A percentile compares a stretch with the other conserved stretches of the same genome.
phyloP scores from a whole-genome alignment of 2,329 filamentous ascomycete genomes.

The Neofusicoccum cordaticola region DNA sequence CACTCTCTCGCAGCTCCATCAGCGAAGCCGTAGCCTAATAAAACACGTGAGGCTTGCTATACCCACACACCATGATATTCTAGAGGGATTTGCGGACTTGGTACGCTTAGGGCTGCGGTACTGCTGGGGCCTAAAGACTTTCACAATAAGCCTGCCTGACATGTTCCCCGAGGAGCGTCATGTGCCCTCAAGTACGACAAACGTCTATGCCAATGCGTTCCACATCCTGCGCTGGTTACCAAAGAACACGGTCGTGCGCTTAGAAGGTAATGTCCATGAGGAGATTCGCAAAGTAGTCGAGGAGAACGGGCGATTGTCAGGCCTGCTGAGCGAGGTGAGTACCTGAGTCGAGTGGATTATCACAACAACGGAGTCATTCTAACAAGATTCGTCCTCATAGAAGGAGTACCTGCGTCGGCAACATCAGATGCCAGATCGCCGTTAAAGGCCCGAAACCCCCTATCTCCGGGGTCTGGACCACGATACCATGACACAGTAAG shows the following conservation, averaged over 20 bases:
- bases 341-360: neutral
- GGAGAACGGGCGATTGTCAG: slow-evolving; percentile 41
- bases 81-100: slow-evolving; percentile 46
- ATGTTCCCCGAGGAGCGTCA: slow-evolving; percentile 29
- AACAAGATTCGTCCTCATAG: slow-evolving; percentile 17
- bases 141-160: slow-evolving; percentile 39
- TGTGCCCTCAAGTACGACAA: slow-evolving; percentile 32
- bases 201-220: slow-evolving; percentile 48
- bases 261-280: slow-evolving; percentile 40
- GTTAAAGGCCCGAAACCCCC: neutral
- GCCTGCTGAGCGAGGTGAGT: slow-evolving; percentile 41
- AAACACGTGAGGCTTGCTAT: slow-evolving; percentile 45
- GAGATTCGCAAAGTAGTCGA: slow-evolving; percentile 42
- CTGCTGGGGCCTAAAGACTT: slow-evolving; percentile 44
- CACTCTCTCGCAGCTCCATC: slow-evolving; percentile 40
- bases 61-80: slow-evolving; percentile 45
- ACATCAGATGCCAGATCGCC: slow-evolving; percentile 36
- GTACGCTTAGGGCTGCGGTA: slow-evolving; percentile 46
- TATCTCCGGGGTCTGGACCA: slow-evolving; percentile 21
- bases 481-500: slow-evolving; percentile 21
- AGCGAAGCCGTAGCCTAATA: slow-evolving; percentile 43
- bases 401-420: slow-evolving; percentile 34
- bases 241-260: slow-evolving; percentile 38
- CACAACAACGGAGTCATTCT: neutral
- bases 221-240: slow-evolving; percentile 48